Percentiles rank a stretch among this genome's conserved stretches.
phyloP scores from a whole-genome alignment of 768 basidiomycete species.

The Paxillus involutus region DNA sequence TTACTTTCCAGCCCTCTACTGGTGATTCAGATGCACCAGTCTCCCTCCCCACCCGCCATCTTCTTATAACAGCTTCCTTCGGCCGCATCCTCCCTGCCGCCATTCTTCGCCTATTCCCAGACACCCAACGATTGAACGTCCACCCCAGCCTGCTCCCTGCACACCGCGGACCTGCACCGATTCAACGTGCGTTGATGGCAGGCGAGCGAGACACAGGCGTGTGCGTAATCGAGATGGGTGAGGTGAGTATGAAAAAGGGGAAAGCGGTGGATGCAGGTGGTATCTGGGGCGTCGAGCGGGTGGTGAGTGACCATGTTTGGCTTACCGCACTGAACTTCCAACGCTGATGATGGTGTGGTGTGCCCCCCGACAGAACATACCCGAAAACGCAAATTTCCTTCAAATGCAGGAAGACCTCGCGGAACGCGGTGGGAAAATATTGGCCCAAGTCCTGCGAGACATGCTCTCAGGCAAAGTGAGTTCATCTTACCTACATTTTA shows the following conservation, averaged over 20 bases:
- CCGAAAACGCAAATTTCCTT: constrained; percentile 50
- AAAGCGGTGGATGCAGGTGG: constrained; percentile 68
- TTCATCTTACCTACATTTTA: not conserved
- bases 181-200: constrained; percentile 78
- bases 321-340: not conserved
- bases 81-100: constrained; percentile 75
- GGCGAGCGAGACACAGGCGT: constrained; percentile 74
- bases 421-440: constrained; percentile 59
- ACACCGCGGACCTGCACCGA: constrained; percentile 90
- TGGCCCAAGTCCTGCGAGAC: constrained; percentile 68
- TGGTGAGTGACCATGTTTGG: constrained; percentile 46
- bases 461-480: constrained; percentile 58
- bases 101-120: constrained; percentile 62
- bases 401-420: constrained; percentile 61
- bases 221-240: constrained; percentile 75
- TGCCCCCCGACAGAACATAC: constrained; percentile 45
- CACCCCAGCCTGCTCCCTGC: constrained; percentile 86
- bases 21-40: not conserved
- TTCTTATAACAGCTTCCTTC: constrained; percentile 88
- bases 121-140: constrained; percentile 69
- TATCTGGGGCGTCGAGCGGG: constrained; percentile 53
- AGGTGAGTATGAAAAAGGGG: constrained; percentile 51
- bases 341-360: not conserved
- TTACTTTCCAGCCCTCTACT: constrained; percentile 12
- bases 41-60: constrained; percentile 39